phyloP scores from a whole-genome alignment of 2,329 filamentous ascomycete species.

The Calonectria pauciramosa region DNA sequence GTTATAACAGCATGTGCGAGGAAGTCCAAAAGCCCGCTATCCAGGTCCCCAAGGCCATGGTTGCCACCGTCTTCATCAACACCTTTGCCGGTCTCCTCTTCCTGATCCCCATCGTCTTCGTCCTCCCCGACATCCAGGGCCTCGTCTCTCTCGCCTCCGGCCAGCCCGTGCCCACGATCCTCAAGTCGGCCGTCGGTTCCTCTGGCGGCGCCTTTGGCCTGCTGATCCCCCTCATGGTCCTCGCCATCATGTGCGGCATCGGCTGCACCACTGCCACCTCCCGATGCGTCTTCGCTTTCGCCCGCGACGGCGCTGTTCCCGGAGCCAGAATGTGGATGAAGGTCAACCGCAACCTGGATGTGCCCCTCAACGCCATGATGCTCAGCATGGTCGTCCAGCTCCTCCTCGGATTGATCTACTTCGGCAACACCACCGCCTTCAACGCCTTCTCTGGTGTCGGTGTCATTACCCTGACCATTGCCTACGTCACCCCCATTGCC shows the following conservation, averaged over 20 bases:
- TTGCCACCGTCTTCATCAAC: conserved; percentile 76
- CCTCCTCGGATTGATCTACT: conserved; percentile 76
- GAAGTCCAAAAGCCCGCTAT: conserved; percentile 75
- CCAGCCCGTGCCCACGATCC: conserved; percentile 76
- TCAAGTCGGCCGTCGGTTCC: conserved; percentile 73
- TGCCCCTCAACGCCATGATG: conserved; percentile 81
- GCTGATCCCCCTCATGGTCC: conserved; percentile 74
- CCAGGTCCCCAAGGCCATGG: conserved; percentile 82
- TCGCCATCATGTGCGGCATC: conserved; percentile 76
- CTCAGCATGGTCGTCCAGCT: conserved; percentile 76
- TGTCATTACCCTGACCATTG: conserved; percentile 77
- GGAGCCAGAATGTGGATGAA: conserved; percentile 72
- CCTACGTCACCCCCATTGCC: conserved; percentile 77
- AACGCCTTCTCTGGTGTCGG: conserved; percentile 79
- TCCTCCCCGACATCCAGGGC: conserved; percentile 72
- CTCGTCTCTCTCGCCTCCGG: conserved; percentile 62
- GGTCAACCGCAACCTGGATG: conserved; percentile 72
- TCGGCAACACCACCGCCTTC: conserved; percentile 78
- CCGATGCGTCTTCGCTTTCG: conserved; percentile 78
- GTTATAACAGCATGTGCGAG: conserved; percentile 74
- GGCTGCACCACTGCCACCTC: conserved; percentile 79
- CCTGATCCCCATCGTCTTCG: conserved; percentile 77
- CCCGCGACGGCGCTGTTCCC: conserved; percentile 78
- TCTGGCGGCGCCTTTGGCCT: conserved; percentile 73
- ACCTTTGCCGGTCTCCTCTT: conserved; percentile 76